These are phyloP conservation scores for Botrytis porri DNA, from an alignment of 2,329 filamentous ascomycete species.

Conservation along the genomic window DNA sequence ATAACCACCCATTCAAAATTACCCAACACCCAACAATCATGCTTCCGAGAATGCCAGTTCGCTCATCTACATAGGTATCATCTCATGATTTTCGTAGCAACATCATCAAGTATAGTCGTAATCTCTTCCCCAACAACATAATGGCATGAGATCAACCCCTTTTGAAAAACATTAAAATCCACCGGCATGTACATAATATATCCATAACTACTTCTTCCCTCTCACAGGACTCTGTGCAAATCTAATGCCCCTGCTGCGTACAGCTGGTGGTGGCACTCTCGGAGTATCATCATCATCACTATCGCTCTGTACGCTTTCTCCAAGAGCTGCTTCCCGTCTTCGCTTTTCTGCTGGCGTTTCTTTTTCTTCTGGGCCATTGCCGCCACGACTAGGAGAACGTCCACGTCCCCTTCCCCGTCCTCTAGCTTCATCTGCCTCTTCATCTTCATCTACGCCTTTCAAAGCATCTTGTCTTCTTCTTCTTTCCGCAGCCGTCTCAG, in stretches of 20 bases:
- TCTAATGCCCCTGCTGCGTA: constrained; percentile 34
- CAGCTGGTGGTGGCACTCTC: constrained; percentile 33
- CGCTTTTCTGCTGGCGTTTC: constrained; percentile 75
- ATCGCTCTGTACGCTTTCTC: constrained; percentile 44
- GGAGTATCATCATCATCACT: constrained; percentile 37
- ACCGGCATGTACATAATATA: neutral
- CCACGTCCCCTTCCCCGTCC: constrained; percentile 39
- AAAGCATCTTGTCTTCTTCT: constrained; percentile 58
- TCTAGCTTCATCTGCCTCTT: constrained; percentile 31
- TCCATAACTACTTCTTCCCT: constrained; percentile 17
- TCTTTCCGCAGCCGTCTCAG: constrained; percentile 48
- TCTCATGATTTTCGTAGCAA: constrained; percentile 2
- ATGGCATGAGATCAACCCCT: neutral
- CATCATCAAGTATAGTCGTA: constrained; percentile 7
- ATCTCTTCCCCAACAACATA: constrained; percentile 1
- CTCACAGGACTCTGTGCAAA: constrained; percentile 39
- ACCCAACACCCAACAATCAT: constrained; percentile 1
- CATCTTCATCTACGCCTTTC: constrained; percentile 43
- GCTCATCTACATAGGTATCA: constrained; percentile 6
- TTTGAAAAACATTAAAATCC: neutral
- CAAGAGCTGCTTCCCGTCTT: constrained; percentile 70
- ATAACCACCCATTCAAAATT: neutral
- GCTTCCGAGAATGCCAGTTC: neutral
- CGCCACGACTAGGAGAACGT: constrained; percentile 40
- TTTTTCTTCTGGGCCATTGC: constrained; percentile 8